phyloP scores from a whole-genome alignment of 352 stramenopile genomes.

The Thraustochytrium sp. region DNA sequence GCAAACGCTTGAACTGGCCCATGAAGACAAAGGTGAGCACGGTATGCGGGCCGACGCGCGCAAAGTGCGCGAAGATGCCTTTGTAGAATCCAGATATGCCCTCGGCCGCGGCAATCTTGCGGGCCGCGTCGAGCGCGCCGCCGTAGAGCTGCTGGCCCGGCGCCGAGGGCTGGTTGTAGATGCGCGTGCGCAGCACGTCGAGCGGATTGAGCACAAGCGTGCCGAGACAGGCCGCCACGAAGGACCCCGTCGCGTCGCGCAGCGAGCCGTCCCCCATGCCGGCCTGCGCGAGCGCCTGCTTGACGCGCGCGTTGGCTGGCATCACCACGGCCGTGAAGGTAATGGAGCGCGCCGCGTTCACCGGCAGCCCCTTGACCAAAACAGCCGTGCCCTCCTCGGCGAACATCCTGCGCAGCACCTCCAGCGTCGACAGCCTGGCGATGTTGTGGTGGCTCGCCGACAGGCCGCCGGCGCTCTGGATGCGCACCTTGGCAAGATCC shows the following conservation, averaged over 20 bases:
- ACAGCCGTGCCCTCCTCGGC: conserved; percentile 21
- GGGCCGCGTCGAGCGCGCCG: background rate
- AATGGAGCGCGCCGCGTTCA: conserved; percentile 39
- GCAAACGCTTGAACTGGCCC: conserved; percentile 11
- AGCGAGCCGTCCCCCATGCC: conserved; percentile 19
- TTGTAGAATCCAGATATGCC: conserved; percentile 12
- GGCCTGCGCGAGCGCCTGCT: background rate
- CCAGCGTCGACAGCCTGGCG: background rate
- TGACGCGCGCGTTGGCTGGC: conserved; percentile 36
- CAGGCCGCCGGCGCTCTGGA: conserved; percentile 38
- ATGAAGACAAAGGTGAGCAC: conserved; percentile 45
- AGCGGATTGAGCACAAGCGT: conserved; percentile 46
- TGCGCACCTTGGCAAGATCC: conserved; percentile 44
- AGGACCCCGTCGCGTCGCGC: conserved; percentile 23
- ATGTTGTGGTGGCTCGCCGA: conserved; percentile 44
- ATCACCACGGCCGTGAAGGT: conserved; percentile 38
- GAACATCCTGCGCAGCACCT: conserved; percentile 38
- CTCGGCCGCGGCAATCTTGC: conserved; percentile 11
- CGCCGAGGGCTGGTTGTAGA: conserved; percentile 43
- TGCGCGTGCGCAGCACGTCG: conserved; percentile 43
- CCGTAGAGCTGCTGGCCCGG: conserved; percentile 1
- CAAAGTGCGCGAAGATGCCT: conserved; percentile 19
- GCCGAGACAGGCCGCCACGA: conserved; percentile 31
- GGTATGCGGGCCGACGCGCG: conserved; percentile 38
- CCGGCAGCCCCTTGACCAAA: conserved; percentile 24